These are phyloP conservation scores for Termitomyces sp. DNA, from an alignment of 768 basidiomycete species.

Conservation along the genomic window DNA sequence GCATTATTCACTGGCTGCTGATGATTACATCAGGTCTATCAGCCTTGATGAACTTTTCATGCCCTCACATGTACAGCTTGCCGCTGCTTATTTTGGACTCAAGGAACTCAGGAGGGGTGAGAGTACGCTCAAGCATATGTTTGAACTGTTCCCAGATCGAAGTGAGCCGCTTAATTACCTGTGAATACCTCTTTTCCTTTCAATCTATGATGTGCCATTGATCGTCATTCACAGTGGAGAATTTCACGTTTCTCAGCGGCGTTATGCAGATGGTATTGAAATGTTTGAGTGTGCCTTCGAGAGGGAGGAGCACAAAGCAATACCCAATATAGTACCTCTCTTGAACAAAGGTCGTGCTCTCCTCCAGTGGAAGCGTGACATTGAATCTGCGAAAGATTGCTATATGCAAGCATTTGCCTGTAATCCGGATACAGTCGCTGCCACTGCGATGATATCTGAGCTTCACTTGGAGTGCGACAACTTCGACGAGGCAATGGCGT, in stretches of 20 bases:
- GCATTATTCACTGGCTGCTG: slow-evolving; percentile 75
- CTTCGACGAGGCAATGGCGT: slow-evolving; percentile 77
- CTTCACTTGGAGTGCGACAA: slow-evolving; percentile 86
- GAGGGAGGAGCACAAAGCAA: slow-evolving; percentile 70
- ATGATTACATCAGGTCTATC: slow-evolving; percentile 90
- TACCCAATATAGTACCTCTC: slow-evolving; percentile 83
- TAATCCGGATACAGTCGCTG: slow-evolving; percentile 93
- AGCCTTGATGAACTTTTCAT: slow-evolving; percentile 83
- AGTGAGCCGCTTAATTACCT: slow-evolving; percentile 95
- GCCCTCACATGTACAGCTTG: slow-evolving; percentile 94
- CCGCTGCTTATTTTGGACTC: slow-evolving; percentile 94
- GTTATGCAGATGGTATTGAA: slow-evolving; percentile 83
- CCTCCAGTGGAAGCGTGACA: slow-evolving; percentile 94
- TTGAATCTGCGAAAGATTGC: slow-evolving; percentile 76
- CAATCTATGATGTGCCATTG: background rate
- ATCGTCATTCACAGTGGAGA: slow-evolving; percentile 65
- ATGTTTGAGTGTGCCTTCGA: slow-evolving; percentile 91
- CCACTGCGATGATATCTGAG: slow-evolving; percentile 92
- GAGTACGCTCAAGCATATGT: slow-evolving; percentile 83
- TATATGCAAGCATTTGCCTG: slow-evolving; percentile 83
- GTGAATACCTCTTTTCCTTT: slow-evolving; percentile 40
- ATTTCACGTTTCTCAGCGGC: slow-evolving; percentile 85
- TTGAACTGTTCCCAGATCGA: slow-evolving; percentile 78
- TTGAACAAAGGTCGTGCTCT: slow-evolving; percentile 98
- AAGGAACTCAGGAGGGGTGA: slow-evolving; percentile 63